Evolutionary conservation across 441 rosid species (phyloP).

Genomic region (Cnidoscolus chayamansa): DNA sequence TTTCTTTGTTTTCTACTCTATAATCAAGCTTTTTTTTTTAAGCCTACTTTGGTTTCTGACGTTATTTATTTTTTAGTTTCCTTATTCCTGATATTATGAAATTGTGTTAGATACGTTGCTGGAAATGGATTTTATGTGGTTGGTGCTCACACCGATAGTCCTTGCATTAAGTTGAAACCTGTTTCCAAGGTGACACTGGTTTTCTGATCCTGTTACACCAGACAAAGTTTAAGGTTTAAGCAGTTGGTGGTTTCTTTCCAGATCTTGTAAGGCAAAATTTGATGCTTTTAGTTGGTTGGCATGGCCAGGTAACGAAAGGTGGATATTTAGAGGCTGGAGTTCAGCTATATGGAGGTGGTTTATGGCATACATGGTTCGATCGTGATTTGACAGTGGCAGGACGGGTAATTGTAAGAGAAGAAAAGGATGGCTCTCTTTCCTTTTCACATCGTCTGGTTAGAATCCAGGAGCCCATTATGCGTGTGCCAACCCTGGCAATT

Average conservation of each 20-base stretch:
- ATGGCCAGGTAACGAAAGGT: constrained; percentile 63
- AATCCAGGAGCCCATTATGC: constrained; percentile 83
- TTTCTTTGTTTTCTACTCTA: constrained; percentile 9
- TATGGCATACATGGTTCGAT: constrained; percentile 98
- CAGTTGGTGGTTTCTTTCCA: background rate
- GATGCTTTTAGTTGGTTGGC: constrained; percentile 11
- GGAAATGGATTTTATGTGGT: constrained; percentile 88
- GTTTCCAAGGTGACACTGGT: constrained; percentile 61
- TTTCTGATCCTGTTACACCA: background rate
- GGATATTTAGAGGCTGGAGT: constrained; percentile 90
- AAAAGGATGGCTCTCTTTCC: constrained; percentile 48
- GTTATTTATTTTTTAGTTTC: background rate
- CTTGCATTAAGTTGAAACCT: constrained; percentile 91
- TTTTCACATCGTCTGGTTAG: constrained; percentile 75
- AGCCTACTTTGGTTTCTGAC: background rate
- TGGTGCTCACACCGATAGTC: constrained; percentile 98
- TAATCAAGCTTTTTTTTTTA: background rate
- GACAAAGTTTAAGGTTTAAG: background rate
- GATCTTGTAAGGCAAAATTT: background rate
- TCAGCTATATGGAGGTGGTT: constrained; percentile 87
- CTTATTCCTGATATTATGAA: constrained; percentile 15
- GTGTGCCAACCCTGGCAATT: constrained; percentile 91
- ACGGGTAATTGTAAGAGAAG: constrained; percentile 66
- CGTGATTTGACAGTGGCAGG: constrained; percentile 96
- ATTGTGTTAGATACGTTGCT: constrained; percentile 60